A percentile compares a stretch with the other conserved stretches of the same genome.
phyloP scores from a whole-genome alignment of 192 early-diverging fungal species.

The Coemansia pectinata region DNA sequence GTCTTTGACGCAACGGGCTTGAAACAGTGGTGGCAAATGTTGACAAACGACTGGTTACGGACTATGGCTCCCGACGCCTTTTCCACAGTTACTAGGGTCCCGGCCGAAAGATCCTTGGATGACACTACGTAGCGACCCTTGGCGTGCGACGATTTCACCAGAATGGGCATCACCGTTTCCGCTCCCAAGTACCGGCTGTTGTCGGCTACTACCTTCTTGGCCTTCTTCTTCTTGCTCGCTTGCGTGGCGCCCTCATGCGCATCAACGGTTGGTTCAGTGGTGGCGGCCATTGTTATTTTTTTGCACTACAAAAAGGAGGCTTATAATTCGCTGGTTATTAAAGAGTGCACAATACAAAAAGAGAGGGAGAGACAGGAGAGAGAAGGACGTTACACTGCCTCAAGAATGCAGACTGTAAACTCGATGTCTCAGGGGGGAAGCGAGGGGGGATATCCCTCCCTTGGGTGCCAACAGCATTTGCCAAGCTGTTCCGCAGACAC shows the following conservation, averaged over 20 bases:
- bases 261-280: slow-evolving; percentile 50
- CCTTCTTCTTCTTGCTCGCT: slow-evolving; percentile 52
- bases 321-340: neutral
- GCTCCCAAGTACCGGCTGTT: slow-evolving; percentile 49
- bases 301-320: neutral
- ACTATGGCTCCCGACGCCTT: slow-evolving; percentile 57
- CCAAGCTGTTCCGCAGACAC: neutral
- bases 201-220: slow-evolving; percentile 52
- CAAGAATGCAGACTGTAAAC: neutral
- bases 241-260: slow-evolving; percentile 14
- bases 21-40: slow-evolving; percentile 60
- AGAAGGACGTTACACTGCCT: neutral
- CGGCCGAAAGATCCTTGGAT: slow-evolving; percentile 43
- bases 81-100: slow-evolving; percentile 57
- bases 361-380: neutral
- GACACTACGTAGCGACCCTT: slow-evolving; percentile 61
- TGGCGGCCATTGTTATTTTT: slow-evolving; percentile 36
- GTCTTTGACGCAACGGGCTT: slow-evolving; percentile 36
- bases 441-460: too few relatives aligned
- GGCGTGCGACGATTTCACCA: slow-evolving; percentile 49
- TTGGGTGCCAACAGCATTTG: neutral
- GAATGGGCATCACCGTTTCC: slow-evolving; percentile 40
- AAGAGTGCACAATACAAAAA: neutral
- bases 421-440: neutral
- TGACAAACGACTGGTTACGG: slow-evolving; percentile 56